Percentiles rank a stretch among this genome's conserved stretches.
Conservation (phyloP, 257 asterid species). For the Echium plantagineum region DNA sequence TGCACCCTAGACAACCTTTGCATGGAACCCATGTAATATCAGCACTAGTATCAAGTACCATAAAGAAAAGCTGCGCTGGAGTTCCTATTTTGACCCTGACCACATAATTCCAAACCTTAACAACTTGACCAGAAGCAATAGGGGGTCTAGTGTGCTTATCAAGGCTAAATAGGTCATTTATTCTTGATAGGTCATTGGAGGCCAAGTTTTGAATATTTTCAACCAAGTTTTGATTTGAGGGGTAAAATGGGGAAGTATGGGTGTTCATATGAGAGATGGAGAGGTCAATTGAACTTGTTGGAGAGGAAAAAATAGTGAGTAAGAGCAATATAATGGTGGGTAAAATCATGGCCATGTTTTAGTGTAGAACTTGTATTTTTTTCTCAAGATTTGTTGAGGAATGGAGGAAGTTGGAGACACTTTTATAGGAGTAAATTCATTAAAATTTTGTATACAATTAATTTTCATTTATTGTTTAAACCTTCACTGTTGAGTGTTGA, state of each 20-base stretch:
- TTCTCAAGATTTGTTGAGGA: too few relatives aligned
- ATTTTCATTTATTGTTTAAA: background rate
- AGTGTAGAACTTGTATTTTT: background rate
- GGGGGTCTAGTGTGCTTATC: slow-evolving; percentile 43
- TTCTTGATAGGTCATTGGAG: slow-evolving; percentile 48
- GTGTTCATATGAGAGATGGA: slow-evolving; percentile 63
- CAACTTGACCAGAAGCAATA: slow-evolving; percentile 54
- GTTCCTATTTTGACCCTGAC: slow-evolving; percentile 73
- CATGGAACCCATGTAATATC: slow-evolving; percentile 92
- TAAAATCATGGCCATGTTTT: background rate
- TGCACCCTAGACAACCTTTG: slow-evolving; percentile 64
- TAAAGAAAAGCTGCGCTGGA: slow-evolving; percentile 73
- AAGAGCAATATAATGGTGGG: slow-evolving; percentile 22
- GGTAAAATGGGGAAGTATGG: slow-evolving; percentile 70
- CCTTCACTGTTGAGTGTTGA: background rate
- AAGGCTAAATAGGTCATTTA: slow-evolving; percentile 55
- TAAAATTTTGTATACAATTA: background rate
- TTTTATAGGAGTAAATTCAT: background rate
- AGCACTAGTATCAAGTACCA: slow-evolving; percentile 80
- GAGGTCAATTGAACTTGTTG: slow-evolving; percentile 34
- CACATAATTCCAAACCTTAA: slow-evolving; percentile 54
- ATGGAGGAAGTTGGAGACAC: background rate
- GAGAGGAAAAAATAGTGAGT: slow-evolving; percentile 28
- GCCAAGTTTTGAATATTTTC: slow-evolving; percentile 58
- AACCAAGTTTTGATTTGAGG: slow-evolving; percentile 34